Evolutionary conservation across 2,329 filamentous ascomycete genomes (phyloP), one percentile per base, ranked within the genome.

Genomic region (Penicillium sp.): DNA sequence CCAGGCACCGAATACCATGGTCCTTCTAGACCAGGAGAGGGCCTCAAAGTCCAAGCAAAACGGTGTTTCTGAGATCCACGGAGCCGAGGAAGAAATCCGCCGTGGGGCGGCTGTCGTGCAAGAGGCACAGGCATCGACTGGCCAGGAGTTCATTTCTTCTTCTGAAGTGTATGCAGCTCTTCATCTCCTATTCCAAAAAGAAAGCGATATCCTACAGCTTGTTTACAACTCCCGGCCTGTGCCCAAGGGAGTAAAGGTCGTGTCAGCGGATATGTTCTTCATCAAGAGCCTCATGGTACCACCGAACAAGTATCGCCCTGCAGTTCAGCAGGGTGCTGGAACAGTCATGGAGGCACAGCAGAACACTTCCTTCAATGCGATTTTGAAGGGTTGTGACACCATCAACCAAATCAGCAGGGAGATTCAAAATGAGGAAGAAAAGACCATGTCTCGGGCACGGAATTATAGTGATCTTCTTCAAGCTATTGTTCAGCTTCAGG

Each of bases 211-310:
- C 30, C 72, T 99, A 40, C 81, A 85, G 14, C 79, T 97, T n/a
- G 78, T 99, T 4, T 99, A 97, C 75, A 88, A 86, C 68, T 88
- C 90, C 16, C 86, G 88, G 54, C 84, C 87, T 4, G 67, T 72
- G n/a, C 78, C 81, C 4, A 86, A 84, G 68, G 83, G 81, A 52
- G 75, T 79, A 35, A 74, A 75, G 7, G 77, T 77, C 16, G 78
- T 91, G n/a, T 85, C 79, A 2, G 84, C 90, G 1, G 89, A 96
- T 62, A 96, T 97, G 86, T 97, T 99, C 76, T 99, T 99, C 75
- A 80, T 97, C 53, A 86, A 89, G 53, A 87, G 86, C 34, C 78
- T 99, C 48, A 79, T 97, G 13, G 91, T 99, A 0, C 91, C 95
- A 2, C 94, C 94, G 2, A 99, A 96, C 70, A 88, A 87, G 64